Percentiles rank a stretch among this genome's conserved stretches.
phyloP scores from a whole-genome alignment of 352 stramenopile species.

The Peronospora belbahrii region DNA sequence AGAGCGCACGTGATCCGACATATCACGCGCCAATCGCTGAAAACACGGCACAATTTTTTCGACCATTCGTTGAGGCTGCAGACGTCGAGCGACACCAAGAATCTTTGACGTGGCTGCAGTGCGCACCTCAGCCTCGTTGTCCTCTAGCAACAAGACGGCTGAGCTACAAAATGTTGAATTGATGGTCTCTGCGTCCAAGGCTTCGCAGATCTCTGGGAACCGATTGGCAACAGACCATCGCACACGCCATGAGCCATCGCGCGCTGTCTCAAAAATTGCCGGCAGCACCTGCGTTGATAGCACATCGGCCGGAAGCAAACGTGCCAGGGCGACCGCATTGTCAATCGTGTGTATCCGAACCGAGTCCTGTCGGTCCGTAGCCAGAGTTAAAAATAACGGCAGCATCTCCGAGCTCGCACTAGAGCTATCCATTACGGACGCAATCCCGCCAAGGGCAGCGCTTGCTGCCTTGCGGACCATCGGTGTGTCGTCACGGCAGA shows the following conservation, averaged over 20 bases:
- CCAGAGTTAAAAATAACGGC: constrained; percentile 75
- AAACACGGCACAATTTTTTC: constrained; percentile 80
- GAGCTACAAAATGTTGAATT: constrained; percentile 71
- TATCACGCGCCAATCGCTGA: constrained; percentile 92
- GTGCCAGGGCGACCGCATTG: constrained; percentile 93
- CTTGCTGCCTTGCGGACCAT: constrained; percentile 94
- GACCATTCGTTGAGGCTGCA: constrained; percentile 61
- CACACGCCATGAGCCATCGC: constrained; percentile 97
- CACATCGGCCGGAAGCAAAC: constrained; percentile 61
- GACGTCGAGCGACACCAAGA: constrained; percentile 38
- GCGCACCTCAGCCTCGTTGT: constrained; percentile 95
- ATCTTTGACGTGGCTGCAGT: constrained; percentile 92
- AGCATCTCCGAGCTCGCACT: constrained; percentile 71
- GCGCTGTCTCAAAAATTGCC: constrained; percentile 87
- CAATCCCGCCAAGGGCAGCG: constrained; percentile 85
- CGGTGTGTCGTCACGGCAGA: constrained; percentile 95
- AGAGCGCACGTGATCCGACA: constrained; percentile 94
- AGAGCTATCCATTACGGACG: constrained; percentile 54
- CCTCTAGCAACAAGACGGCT: constrained; percentile 93
- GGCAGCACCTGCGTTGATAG: constrained; percentile 84
- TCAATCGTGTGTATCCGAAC: constrained; percentile 96
- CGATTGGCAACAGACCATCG: constrained; percentile 96
- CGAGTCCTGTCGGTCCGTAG: constrained; percentile 92
- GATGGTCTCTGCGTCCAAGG: constrained; percentile 65
- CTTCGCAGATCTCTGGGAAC: constrained; percentile 90